Evolutionary conservation across 306 rosid genomes (phyloP).

Genomic region (Casuarina glauca): DNA sequence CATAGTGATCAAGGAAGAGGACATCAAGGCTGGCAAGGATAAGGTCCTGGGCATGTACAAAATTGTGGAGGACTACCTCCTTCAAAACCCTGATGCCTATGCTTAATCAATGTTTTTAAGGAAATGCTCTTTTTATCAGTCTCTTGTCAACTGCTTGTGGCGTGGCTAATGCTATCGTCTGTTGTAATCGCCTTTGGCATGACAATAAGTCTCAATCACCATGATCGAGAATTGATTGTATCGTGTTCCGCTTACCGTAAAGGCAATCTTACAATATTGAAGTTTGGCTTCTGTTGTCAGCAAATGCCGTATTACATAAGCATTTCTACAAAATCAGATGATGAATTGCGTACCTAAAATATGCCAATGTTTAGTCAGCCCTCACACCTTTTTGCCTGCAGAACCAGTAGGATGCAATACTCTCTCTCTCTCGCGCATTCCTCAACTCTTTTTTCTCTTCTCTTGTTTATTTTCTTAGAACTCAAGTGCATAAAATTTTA

Average conservation of each 20-base stretch:
- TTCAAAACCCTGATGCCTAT: constrained; percentile 38
- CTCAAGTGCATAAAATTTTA: too few relatives aligned
- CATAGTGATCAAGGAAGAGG: constrained; percentile 39
- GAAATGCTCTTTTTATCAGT: too few relatives aligned
- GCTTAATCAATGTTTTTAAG: constrained; percentile 1
- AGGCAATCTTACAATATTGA: not conserved
- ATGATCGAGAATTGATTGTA: not conserved
- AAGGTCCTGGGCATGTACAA: constrained; percentile 43
- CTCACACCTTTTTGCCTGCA: too few relatives aligned
- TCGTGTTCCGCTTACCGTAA: not conserved
- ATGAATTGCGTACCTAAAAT: too few relatives aligned
- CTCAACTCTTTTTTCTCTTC: too few relatives aligned
- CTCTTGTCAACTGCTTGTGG: not conserved
- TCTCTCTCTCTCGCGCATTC: too few relatives aligned
- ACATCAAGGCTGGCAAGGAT: constrained; percentile 38
- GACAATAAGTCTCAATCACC: constrained; percentile 8
- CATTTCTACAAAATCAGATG: too few relatives aligned
- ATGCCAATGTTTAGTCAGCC: too few relatives aligned
- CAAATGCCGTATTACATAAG: too few relatives aligned
- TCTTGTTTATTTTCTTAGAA: too few relatives aligned
- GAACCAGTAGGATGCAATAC: too few relatives aligned
- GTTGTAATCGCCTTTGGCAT: not conserved
- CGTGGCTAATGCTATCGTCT: not conserved
- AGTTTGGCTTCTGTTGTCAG: not conserved
- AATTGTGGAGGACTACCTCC: constrained; percentile 39